Evolutionary conservation across 352 stramenopile species (phyloP).

Genomic region (Globisporangium lucens): DNA sequence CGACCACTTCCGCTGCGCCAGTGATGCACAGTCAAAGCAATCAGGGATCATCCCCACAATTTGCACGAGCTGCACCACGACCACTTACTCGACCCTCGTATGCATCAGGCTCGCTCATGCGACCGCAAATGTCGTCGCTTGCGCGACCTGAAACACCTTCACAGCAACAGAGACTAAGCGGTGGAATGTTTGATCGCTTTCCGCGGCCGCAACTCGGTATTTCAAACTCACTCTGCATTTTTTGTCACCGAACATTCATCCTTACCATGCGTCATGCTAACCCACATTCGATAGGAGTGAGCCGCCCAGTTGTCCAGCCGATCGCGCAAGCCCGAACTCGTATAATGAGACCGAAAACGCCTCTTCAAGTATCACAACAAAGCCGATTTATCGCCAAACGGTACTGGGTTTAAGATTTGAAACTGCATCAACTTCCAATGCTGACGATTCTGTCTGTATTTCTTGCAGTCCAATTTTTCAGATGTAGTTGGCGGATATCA

Average conservation of each 20-base stretch:
- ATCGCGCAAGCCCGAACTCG: slow-evolving; percentile 41
- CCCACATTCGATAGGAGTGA: slow-evolving; percentile 14
- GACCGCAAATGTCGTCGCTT: slow-evolving; percentile 22
- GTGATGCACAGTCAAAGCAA: slow-evolving; percentile 30
- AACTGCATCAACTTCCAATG: not conserved
- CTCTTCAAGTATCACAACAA: slow-evolving; percentile 59
- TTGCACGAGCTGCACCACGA: slow-evolving; percentile 38
- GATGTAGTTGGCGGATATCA: slow-evolving; percentile 6
- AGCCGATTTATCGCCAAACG: slow-evolving; percentile 59
- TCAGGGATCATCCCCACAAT: slow-evolving; percentile 41
- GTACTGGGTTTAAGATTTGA: slow-evolving; percentile 21
- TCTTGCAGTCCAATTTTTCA: slow-evolving; percentile 17
- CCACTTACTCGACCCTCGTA: slow-evolving; percentile 32
- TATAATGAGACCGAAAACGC: slow-evolving; percentile 69
- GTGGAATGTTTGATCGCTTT: slow-evolving; percentile 66
- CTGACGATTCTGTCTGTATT: not conserved
- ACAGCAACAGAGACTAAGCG: slow-evolving; percentile 41
- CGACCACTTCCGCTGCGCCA: slow-evolving; percentile 35
- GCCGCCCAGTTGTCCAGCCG: slow-evolving; percentile 35
- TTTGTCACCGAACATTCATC: not conserved
- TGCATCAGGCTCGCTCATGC: slow-evolving; percentile 15
- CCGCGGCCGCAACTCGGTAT: slow-evolving; percentile 54
- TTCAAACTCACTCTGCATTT: not conserved
- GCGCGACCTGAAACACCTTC: slow-evolving; percentile 39
- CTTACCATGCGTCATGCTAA: slow-evolving; percentile 9